Base-by-base conservation (phyloP, 257 asterid species). In the Ajuga chamaepitys region DNA sequence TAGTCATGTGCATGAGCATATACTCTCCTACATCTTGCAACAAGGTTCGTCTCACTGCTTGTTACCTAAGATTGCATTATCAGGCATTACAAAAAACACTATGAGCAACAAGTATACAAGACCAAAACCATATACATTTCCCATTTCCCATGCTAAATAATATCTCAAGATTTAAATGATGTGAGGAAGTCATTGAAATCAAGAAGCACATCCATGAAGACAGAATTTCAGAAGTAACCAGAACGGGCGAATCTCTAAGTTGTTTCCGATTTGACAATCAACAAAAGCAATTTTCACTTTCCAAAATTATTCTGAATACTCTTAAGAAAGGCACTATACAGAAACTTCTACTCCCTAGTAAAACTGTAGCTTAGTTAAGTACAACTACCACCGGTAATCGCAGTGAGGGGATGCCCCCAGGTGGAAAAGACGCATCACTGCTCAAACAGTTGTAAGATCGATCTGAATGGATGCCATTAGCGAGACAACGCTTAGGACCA, bases 331-430 rank as follows among this genome's bases (percentile, higher is more conserved):
- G 47, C 48, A 62, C 42, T 30, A 25, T 6, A 35, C 30, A 24
- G 28, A 61, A 26, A 51, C 10, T 38, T 24, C 24, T 14, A 48
- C 53, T 37, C 47, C 52, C 45, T 45, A 10, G 71, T 47, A 71
- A 71, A 64, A 61, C n/a, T 32, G 66, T 21, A 76, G 80, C 70
- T 48, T 57, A 75, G 78, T 63, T 16, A 66, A 80, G 92, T 82
- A 83, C 85, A 86, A 83, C 75, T 95, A 95, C 99, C 99, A 88
- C 94, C 62, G 99, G 98, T 64, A 95, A 78, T 55, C 84, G 96
- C 52, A 95, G 81, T 4, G 88, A 80, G 62, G 95, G 75, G 68
- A 86, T 77, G 82, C 95, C 92, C 52, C 87, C 88, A 5, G 87
- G 73, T 21, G 96, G 85, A 79, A 89, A 67, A 6, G 93, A 73